Evolutionary conservation across 75 land plant species (phyloP).

Genomic region (Adiantum capillusveneris): DNA sequence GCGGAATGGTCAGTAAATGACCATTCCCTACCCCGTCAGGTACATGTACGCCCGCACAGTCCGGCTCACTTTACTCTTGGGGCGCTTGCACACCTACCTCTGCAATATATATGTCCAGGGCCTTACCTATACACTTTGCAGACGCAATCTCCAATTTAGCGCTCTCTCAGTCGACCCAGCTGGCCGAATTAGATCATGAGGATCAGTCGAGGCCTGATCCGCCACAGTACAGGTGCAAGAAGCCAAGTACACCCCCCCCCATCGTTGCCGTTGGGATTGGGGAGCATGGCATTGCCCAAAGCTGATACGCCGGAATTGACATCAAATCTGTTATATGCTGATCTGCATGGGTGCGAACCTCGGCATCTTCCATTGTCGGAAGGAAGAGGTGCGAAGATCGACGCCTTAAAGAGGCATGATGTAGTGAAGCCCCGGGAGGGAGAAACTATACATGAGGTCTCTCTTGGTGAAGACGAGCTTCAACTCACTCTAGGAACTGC

Average conservation of each 20-base stretch:
- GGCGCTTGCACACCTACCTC: slow-evolving; percentile 1
- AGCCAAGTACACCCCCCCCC: background rate
- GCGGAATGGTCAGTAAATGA: no score
- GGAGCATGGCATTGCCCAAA: background rate
- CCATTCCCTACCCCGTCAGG: no score
- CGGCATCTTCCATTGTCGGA: background rate
- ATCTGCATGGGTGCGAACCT: no score
- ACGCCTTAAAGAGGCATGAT: background rate
- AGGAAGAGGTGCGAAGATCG: no score
- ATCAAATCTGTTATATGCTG: no score
- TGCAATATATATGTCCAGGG: background rate
- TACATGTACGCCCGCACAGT: background rate
- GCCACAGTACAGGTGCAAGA: background rate
- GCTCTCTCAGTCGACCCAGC: background rate
- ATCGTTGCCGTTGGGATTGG: background rate
- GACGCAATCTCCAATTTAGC: background rate
- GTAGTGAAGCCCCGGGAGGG: slow-evolving; percentile 3
- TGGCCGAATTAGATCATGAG: background rate
- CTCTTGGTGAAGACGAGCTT: slow-evolving; percentile 4
- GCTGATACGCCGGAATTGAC: background rate
- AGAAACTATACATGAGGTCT: slow-evolving; percentile 3
- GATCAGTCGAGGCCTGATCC: background rate
- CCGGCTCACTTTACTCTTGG: background rate
- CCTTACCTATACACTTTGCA: background rate
- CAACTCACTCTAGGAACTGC: slow-evolving; percentile 2